A percentile compares a stretch with the other conserved stretches of the same genome.
These are phyloP conservation scores for Aspergillus melleus DNA, from an alignment of 2,329 filamentous ascomycete species.

Conservation along the genomic window DNA sequence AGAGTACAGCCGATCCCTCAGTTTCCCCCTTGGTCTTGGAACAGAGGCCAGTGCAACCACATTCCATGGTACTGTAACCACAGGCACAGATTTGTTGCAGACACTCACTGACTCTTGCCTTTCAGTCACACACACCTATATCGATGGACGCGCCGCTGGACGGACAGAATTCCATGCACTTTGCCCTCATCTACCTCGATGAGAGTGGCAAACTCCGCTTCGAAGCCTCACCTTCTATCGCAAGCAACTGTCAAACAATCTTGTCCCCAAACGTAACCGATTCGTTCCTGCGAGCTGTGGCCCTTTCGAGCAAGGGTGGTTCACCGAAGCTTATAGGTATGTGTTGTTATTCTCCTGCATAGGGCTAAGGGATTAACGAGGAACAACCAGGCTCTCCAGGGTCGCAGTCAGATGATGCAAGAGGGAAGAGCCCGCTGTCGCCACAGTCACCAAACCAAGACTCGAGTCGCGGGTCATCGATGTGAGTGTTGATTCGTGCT, in stretches of 20 bases:
- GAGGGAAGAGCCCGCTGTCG: constrained; percentile 15
- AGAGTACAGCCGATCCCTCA: constrained; percentile 8
- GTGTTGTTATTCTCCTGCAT: constrained; percentile 3
- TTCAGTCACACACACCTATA: constrained; percentile 20
- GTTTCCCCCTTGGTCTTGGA: constrained; percentile 18
- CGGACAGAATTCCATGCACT: constrained; percentile 27
- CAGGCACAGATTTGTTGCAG: background rate
- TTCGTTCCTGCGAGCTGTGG: constrained; percentile 32
- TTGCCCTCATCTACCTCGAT: constrained; percentile 35
- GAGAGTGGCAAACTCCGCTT: constrained; percentile 31
- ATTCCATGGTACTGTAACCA: constrained; percentile 18
- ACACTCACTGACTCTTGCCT: background rate
- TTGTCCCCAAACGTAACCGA: constrained; percentile 30
- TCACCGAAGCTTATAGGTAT: constrained; percentile 21
- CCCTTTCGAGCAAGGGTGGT: constrained; percentile 23
- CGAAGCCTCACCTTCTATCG: constrained; percentile 31
- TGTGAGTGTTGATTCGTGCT: constrained; percentile 5
- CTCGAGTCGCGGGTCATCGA: constrained; percentile 11
- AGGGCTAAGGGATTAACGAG: background rate
- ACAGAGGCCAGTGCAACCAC: constrained; percentile 8
- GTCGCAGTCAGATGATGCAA: constrained; percentile 5
- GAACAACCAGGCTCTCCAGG: constrained; percentile 7
- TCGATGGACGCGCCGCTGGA: constrained; percentile 24
- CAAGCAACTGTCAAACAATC: constrained; percentile 27
- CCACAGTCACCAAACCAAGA: constrained; percentile 16